These are phyloP conservation scores for Hanseniaspora sp. DNA, from an alignment of 1,139 yeast genomes.

Conservation along the genomic window DNA sequence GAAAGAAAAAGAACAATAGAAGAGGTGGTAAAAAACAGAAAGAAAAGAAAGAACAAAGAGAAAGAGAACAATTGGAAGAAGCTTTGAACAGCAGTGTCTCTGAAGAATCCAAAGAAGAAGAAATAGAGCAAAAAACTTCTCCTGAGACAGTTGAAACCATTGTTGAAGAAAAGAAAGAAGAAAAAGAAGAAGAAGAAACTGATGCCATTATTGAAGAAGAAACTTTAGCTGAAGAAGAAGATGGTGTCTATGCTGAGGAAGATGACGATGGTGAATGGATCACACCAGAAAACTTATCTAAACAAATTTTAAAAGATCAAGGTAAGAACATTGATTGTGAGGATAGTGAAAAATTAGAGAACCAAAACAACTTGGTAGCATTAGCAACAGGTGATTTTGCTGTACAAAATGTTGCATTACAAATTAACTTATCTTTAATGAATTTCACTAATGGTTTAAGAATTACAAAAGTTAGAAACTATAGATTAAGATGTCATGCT, in stretches of 20 bases:
- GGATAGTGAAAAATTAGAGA: constrained; percentile 34
- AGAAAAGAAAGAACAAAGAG: constrained; percentile 40
- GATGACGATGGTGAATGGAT: constrained; percentile 94
- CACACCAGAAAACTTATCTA: constrained; percentile 70
- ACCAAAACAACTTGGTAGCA: constrained; percentile 41
- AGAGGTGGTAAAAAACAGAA: constrained; percentile 57
- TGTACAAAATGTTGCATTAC: constrained; percentile 87
- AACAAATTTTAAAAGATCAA: constrained; percentile 54
- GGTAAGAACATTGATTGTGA: constrained; percentile 39
- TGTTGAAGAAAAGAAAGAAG: constrained; percentile 16
- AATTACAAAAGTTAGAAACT: constrained; percentile 74
- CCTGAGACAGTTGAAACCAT: constrained; percentile 13
- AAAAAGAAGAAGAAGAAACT: constrained; percentile 9
- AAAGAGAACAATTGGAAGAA: constrained; percentile 12
- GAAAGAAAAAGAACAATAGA: constrained; percentile 40
- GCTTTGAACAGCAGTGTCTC: constrained; percentile 13
- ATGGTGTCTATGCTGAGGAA: constrained; percentile 32
- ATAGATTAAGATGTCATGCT: constrained; percentile 95
- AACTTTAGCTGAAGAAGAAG: background rate
- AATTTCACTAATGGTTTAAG: constrained; percentile 76
- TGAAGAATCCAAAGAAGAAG: constrained; percentile 16
- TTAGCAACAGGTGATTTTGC: constrained; percentile 95
- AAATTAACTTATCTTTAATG: constrained; percentile 76
- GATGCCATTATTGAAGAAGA: constrained; percentile 16
- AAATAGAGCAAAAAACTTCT: constrained; percentile 1